phyloP scores from a whole-genome alignment of 176 grass and related monocot species.

The Pontederia paniculata region DNA sequence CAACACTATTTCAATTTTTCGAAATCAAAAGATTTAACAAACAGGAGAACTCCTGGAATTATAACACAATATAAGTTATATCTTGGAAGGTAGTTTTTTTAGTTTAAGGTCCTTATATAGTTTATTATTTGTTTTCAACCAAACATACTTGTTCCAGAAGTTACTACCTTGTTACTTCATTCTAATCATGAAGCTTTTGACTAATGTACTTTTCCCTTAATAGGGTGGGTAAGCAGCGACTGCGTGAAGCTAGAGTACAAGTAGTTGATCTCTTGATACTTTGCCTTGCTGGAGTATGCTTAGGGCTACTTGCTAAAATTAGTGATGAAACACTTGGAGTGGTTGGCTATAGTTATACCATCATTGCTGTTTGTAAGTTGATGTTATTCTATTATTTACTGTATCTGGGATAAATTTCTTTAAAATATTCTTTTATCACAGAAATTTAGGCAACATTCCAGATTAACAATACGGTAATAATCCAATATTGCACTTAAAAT shows the following conservation, averaged over 20 bases:
- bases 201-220: neutral
- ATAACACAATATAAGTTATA: conserved; percentile 51
- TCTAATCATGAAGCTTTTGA: neutral
- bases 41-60: conserved; percentile 47
- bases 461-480: too few relatives aligned
- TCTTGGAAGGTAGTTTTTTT: conserved; percentile 54
- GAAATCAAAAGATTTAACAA: conserved; percentile 29
- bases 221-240: conserved; percentile 80
- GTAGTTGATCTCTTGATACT: conserved; percentile 89
- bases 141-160: neutral
- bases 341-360: conserved; percentile 79
- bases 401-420: neutral
- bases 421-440: neutral
- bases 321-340: conserved; percentile 59
- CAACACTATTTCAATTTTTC: conserved; percentile 2
- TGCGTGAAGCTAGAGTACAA: conserved; percentile 66
- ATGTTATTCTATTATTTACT: neutral
- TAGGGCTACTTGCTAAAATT: conserved; percentile 61
- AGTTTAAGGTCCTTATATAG: conserved; percentile 7
- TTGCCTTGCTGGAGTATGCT: conserved; percentile 82
- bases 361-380: conserved; percentile 93
- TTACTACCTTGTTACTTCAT: neutral
- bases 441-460: too few relatives aligned
- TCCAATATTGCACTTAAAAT: too few relatives aligned
- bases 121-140: conserved; percentile 11